Evolutionary conservation across 495 filamentous ascomycete genomes (phyloP).

Genomic region (Ascodesmis nigricans): DNA sequence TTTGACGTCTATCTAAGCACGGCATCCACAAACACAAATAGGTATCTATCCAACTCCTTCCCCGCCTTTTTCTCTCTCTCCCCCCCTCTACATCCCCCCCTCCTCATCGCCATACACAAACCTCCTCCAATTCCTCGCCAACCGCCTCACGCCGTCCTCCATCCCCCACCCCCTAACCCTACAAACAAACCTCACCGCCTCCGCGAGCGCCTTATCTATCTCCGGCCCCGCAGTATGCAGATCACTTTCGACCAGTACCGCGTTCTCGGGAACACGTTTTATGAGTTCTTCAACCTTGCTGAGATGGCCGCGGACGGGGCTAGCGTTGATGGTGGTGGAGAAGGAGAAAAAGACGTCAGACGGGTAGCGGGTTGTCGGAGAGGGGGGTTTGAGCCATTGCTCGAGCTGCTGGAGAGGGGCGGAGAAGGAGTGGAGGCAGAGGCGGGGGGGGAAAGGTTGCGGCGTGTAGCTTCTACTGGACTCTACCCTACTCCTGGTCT

Average conservation of each 20-base stretch:
- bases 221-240: conserved; percentile 58
- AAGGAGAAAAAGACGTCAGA: conserved; percentile 70
- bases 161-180: conserved; percentile 56
- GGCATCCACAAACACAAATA: no score
- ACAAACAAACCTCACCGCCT: conserved; percentile 51
- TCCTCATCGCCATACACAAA: conserved; percentile 46
- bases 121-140: conserved; percentile 56
- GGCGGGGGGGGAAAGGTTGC: conserved; percentile 60
- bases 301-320: conserved; percentile 25
- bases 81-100: conserved; percentile 1
- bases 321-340: conserved; percentile 62
- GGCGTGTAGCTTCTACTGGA: conserved; percentile 20
- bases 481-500: conserved; percentile 12
- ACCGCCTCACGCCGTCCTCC: conserved; percentile 41
- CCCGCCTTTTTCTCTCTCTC: no score
- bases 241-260: conserved; percentile 74
- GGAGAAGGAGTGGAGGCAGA: conserved; percentile 87
- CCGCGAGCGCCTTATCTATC: conserved; percentile 62
- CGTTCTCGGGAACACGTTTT: conserved; percentile 48
- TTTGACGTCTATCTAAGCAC: no score
- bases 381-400: conserved; percentile 52
- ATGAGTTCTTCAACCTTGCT: conserved; percentile 40
- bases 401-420: conserved; percentile 53
- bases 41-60: no score
- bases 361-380: conserved; percentile 32